Conservation (phyloP, 2,329 filamentous ascomycete genomes). For the Penicillium rolfsii region DNA sequence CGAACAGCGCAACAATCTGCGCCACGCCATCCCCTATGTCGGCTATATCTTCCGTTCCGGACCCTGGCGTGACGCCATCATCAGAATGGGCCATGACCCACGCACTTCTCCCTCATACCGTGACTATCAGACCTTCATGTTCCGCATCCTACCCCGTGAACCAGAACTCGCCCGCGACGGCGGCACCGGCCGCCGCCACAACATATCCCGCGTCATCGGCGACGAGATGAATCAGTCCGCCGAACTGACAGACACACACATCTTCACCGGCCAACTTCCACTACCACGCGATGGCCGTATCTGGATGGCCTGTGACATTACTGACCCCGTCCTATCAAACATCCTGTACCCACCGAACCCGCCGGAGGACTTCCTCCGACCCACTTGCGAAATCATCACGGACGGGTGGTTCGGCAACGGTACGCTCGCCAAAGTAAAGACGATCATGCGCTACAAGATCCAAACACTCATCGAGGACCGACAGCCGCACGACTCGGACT, state of each 20-base stretch:
- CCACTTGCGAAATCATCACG: slow-evolving; percentile 60
- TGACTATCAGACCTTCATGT: slow-evolving; percentile 85
- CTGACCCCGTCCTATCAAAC: slow-evolving; percentile 70
- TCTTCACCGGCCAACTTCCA: slow-evolving; percentile 75
- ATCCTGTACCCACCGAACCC: slow-evolving; percentile 66
- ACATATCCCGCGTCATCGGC: slow-evolving; percentile 29
- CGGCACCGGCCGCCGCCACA: slow-evolving; percentile 36
- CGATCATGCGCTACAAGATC: slow-evolving; percentile 48
- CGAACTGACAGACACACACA: slow-evolving; percentile 53
- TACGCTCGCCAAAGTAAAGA: slow-evolving; percentile 72
- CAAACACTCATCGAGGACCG: slow-evolving; percentile 60
- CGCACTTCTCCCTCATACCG: slow-evolving; percentile 75
- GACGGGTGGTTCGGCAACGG: slow-evolving; percentile 87
- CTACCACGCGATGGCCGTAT: slow-evolving; percentile 81
- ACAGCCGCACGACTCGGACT: slow-evolving; percentile 40
- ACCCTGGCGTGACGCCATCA: slow-evolving; percentile 85
- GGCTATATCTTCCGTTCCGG: slow-evolving; percentile 93
- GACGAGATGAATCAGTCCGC: slow-evolving; percentile 3
- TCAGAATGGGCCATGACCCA: slow-evolving; percentile 85
- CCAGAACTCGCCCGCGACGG: slow-evolving; percentile 39
- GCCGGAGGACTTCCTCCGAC: slow-evolving; percentile 55
- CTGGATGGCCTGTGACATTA: slow-evolving; percentile 93
- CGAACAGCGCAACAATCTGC: slow-evolving; percentile 61
- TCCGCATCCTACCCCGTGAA: slow-evolving; percentile 63
- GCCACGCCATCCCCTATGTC: slow-evolving; percentile 77